Base-by-base conservation (phyloP, 768 basidiomycete genomes). In the Mycena maculata region DNA sequence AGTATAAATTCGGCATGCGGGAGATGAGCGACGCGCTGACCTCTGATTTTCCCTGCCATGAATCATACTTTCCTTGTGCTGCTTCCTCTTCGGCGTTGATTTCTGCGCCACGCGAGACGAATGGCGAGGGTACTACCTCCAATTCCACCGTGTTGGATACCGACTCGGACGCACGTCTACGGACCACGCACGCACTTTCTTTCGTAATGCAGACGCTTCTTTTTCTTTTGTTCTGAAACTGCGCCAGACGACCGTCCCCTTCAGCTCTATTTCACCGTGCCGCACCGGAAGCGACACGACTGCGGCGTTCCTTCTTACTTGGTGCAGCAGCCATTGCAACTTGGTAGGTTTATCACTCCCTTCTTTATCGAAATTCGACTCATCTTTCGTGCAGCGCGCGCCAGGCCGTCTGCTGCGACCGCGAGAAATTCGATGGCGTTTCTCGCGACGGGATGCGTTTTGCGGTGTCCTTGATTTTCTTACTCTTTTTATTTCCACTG, bases 361-460 rank as follows among this genome's bases (percentile, higher is more conserved):
- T 42, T 22, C 28, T 28, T 27, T 23, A 2, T 18, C 20, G n/a
- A 31, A 2, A 3, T 20, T 16, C 27, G 25, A 25, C 52, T 62
- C 23, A 54, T 47, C 3, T 1, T 31, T 39, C 25, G n/a, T 22
- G 20, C 54, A 85, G 84, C 76, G 41, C 65, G 7, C 54, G 67
- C 16, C 81, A 86, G 69, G 75, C 84, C 15, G 81, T 86, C 47
- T 87, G 86, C 74, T 87, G 86, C 73, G 66, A 76, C 27, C 77
- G 81, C 63, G 84, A 86, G 65, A 65, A 71, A 48, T 85, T 80
- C 74, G 80, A 81, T 36, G 84, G 86, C n/a, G 47, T 70, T 84
- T 31, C 76, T 86, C 57, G 79, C 76, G 13, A 67, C 83, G 60
- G 83, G 82, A 8, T 86, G 85, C 54, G 30, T 33, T 18, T 3